phyloP scores from a whole-genome alignment of 2,329 filamentous ascomycete genomes.

The Aspergillus floridensis region DNA sequence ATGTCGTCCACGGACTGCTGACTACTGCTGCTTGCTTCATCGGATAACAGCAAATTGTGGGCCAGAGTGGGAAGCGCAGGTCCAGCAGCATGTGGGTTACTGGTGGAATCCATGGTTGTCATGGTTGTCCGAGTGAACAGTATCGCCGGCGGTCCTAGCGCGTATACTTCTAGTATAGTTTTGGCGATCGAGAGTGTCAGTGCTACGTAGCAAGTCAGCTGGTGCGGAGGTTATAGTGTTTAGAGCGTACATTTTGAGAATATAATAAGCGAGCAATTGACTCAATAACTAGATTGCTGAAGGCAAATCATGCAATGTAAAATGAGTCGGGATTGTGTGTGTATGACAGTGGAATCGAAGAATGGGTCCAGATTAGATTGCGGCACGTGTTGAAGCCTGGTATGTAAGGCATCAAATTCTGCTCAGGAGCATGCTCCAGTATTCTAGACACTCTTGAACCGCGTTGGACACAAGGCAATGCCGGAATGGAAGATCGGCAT shows the following conservation, averaged over 20 bases:
- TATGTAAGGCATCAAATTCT: conserved; percentile 3
- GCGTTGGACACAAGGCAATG: neutral
- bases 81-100: conserved; percentile 26
- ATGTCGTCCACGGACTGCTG: neutral
- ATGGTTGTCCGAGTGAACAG: conserved; percentile 10
- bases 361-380: neutral
- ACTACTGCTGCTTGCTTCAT: neutral
- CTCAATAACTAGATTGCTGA: no score
- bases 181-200: neutral
- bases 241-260: neutral
- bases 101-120: conserved; percentile 18
- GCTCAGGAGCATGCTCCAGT: neutral
- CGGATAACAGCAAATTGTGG: conserved; percentile 25
- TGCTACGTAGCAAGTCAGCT: neutral
- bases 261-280: neutral
- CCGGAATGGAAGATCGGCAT: neutral
- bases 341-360: neutral
- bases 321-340: no score
- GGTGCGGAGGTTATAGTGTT: neutral
- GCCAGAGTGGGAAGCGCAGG: conserved; percentile 34
- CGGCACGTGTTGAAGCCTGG: conserved; percentile 7
- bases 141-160: neutral
- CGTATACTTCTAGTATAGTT: neutral
- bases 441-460: neutral
- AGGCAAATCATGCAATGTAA: no score